These are phyloP conservation scores for Aquilaria sinensis DNA, from an alignment of 345 rosid species.

Conservation along the genomic window DNA sequence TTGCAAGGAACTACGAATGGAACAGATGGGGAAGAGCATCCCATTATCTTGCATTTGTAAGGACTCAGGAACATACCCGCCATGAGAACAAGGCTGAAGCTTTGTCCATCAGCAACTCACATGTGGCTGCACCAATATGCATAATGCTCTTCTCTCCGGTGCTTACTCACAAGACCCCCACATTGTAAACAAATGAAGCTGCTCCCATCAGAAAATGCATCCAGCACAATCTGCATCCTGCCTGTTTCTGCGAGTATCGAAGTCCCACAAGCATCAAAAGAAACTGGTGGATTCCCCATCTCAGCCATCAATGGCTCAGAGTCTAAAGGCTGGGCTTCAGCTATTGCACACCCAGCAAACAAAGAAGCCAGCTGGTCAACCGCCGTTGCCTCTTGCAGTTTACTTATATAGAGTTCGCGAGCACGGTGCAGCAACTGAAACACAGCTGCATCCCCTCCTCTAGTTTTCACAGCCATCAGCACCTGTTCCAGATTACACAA, in stretches of 20 bases:
- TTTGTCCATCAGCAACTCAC: slow-evolving; percentile 17
- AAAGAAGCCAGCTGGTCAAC: slow-evolving; percentile 80
- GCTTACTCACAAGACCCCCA: slow-evolving; percentile 85
- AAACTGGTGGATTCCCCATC: slow-evolving; percentile 12
- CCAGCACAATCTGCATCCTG: slow-evolving; percentile 71
- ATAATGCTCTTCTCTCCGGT: slow-evolving; percentile 86
- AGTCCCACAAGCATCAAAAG: slow-evolving; percentile 36
- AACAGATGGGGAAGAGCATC: too few relatives aligned
- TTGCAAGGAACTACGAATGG: too few relatives aligned
- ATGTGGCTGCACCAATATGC: slow-evolving; percentile 74
- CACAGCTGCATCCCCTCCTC: slow-evolving; percentile 85
- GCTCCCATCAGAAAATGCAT: slow-evolving; percentile 90
- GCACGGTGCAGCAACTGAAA: slow-evolving; percentile 56
- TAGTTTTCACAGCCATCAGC: slow-evolving; percentile 59
- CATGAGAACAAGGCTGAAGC: too few relatives aligned
- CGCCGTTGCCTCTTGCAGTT: slow-evolving; percentile 45
- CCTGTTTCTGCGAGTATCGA: slow-evolving; percentile 84
- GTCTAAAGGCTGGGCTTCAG: slow-evolving; percentile 58
- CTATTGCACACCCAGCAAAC: slow-evolving; percentile 90
- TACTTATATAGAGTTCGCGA: slow-evolving; percentile 55
- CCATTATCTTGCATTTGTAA: too few relatives aligned
- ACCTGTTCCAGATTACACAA: slow-evolving; percentile 39
- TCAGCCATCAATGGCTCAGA: slow-evolving; percentile 20
- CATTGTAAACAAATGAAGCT: slow-evolving; percentile 89
- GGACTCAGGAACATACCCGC: too few relatives aligned